Conservation (phyloP, 306 rosid species). For the Cucumis melo region DNA sequence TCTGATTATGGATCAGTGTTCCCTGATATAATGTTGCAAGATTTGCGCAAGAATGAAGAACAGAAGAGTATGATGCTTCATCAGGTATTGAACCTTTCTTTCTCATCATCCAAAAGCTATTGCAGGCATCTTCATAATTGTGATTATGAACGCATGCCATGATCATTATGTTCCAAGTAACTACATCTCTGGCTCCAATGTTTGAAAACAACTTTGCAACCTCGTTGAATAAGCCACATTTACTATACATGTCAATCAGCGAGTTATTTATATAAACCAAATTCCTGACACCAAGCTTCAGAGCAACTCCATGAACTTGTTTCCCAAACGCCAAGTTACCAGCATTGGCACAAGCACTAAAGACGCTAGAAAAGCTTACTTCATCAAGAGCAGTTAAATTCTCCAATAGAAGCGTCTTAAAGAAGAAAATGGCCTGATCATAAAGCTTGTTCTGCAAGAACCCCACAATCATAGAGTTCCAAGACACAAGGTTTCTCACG, state of each 20-base stretch:
- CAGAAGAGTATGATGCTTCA: slow-evolving; percentile 40
- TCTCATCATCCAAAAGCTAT: slow-evolving; percentile 30
- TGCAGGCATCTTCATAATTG: slow-evolving; percentile 36
- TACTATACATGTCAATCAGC: slow-evolving; percentile 38
- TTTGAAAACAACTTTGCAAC: slow-evolving; percentile 29
- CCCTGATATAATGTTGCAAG: slow-evolving; percentile 40
- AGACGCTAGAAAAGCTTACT: slow-evolving; percentile 36
- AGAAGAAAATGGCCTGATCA: slow-evolving; percentile 21
- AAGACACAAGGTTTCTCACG: slow-evolving; percentile 32
- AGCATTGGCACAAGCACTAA: slow-evolving; percentile 39
- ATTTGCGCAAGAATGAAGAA: slow-evolving; percentile 37
- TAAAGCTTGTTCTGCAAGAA: slow-evolving; percentile 28
- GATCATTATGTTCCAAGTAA: slow-evolving; percentile 47
- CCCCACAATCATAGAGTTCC: slow-evolving; percentile 45
- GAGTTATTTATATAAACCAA: slow-evolving; percentile 42
- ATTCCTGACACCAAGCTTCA: slow-evolving; percentile 31
- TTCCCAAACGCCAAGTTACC: slow-evolving; percentile 28
- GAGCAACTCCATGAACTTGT: slow-evolving; percentile 38
- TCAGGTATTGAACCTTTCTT: slow-evolving; percentile 37
- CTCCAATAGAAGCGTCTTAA: slow-evolving; percentile 19
- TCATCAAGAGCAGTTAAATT: slow-evolving; percentile 25
- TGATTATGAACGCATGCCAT: slow-evolving; percentile 21
- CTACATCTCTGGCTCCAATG: slow-evolving; percentile 34
- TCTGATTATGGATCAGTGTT: slow-evolving; percentile 28
- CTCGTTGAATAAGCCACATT: slow-evolving; percentile 29